Evolutionary conservation across 805 yeast species (phyloP), one percentile per base, ranked within the genome.

Genomic region (Zygosaccharomyces lentus): DNA sequence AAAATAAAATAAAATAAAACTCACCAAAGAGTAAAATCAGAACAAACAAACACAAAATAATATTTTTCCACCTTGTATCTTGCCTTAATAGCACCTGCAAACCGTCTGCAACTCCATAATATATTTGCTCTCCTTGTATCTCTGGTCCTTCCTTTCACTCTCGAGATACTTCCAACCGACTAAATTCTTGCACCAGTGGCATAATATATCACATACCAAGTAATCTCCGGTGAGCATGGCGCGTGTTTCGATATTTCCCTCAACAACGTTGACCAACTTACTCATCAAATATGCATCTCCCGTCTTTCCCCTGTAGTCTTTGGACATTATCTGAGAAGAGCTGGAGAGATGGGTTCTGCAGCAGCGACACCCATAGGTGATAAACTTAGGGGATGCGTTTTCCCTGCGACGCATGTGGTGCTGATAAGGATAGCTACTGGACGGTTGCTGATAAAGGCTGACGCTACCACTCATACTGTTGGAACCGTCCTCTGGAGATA

Each of bases 111-210:
- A 47, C 41, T 80, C 85, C 49, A 82, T 67, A 31, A 82, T 78
- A 53, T 66, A 81, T 52, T 74, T 72, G 7, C 84, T 83, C 55
- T 78, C 85, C 58, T 82, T 82, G 59, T 77, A 80, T 48, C 70
- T 66, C 64, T 80, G 82, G 13, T 67, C 60, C 16, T 55, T 54
- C 24, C 66, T 61, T 26, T 69, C 71, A 37, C 83, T 74, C 53
- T 68, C 68, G 32, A 80, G 57, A 54, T 82, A 82, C 49, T 73
- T 75, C 88, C 88, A 82, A 2, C 87, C 88, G 13, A 82, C 65
- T 43, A 74, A 63, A 4, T 63, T 59, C 41, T 67, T 65, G 57
- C 88, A 82, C 50, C 74, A 76, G 37, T 72, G 75, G 55, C 88
- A 82, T 30, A 56, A 55, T 25, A 81, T 71, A 53, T 80, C 82